Evolutionary conservation across 1,284 basidiomycete genomes (phyloP).

Genomic region (Trametes sp.): DNA sequence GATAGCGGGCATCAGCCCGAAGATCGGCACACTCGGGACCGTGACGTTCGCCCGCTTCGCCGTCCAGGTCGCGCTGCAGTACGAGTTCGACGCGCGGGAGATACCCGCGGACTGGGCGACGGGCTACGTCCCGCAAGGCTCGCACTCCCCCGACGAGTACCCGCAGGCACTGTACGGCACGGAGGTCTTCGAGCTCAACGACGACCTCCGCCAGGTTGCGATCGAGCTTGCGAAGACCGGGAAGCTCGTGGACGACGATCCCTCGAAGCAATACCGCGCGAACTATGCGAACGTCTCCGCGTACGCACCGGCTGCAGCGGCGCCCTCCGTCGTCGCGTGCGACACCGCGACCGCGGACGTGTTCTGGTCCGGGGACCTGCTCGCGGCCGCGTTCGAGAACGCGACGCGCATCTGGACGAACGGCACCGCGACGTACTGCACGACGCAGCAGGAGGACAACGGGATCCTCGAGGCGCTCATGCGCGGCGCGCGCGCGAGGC

Average conservation of each 20-base stretch:
- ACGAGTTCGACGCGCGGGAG: conserved; percentile 56
- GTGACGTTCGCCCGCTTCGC: conserved; percentile 54
- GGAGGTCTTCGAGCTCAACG: conserved; percentile 59
- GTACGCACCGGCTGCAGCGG: conserved; percentile 36
- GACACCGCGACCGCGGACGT: conserved; percentile 52
- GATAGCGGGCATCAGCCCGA: conserved; percentile 55
- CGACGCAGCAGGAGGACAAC: conserved; percentile 59
- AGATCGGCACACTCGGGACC: conserved; percentile 49
- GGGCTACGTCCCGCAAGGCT: conserved; percentile 51
- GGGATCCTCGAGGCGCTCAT: conserved; percentile 54
- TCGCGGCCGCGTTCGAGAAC: conserved; percentile 51
- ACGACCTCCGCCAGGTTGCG: conserved; percentile 49
- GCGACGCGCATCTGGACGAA: conserved; percentile 50
- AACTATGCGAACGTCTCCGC: conserved; percentile 41
- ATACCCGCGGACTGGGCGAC: conserved; percentile 50
- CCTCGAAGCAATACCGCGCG: conserved; percentile 44
- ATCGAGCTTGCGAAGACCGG: conserved; percentile 44
- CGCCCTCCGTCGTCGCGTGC: conserved; percentile 47
- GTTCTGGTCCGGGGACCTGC: conserved; percentile 51
- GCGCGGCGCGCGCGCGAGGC: conserved; percentile 46
- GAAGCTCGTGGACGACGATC: conserved; percentile 46
- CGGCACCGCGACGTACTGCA: conserved; percentile 47
- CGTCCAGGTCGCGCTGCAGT: conserved; percentile 53
- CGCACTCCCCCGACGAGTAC: conserved; percentile 42
- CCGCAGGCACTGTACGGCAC: conserved; percentile 52